Base-by-base conservation (phyloP, 2,329 filamentous ascomycete species). In the Chaetomiaceae sp. region DNA sequence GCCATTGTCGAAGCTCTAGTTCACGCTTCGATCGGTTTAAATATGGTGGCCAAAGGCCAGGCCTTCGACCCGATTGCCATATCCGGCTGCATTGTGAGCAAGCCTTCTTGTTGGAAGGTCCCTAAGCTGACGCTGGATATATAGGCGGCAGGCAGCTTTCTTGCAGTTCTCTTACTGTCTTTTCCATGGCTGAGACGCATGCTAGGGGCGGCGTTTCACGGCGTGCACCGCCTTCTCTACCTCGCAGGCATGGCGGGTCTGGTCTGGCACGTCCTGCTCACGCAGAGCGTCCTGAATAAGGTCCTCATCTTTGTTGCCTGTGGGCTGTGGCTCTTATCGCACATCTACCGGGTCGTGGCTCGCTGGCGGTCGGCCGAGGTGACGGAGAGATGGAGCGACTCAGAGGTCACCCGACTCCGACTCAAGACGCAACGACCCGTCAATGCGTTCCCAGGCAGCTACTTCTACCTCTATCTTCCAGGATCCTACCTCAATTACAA, bases 401-500 rank as follows among this genome's bases (percentile, higher is more conserved):
- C 34, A 25, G 34, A 39, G 21, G 43, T 51, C 21, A 51, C 38
- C 30, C 21, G 21, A 38, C 43, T 47, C 37, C 38, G 44, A 33
- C 43, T 51, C 20, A 51, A 20, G 48, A 51, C 42, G 27, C 30
- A 41, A 16, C 42, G 48, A 45, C 48, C 20, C 20, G 23, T 51
- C 27, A 25, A 21, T 20, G 37, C 44, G 38, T 51, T 51, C 43
- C 44, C 16, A 38, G 38, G 44, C 17, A 51, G 49, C 37, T 51
- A 50, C 37, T 46, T 51, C 27, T 51, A 45, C 25, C 33, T 46
- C 30, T 51, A 40, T 46, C 49, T 51, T 20, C 43, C 49, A n/a
- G 37, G 43, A n/a, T 47, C 35, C 20, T 42, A 47, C 37, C 20
- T 47, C 37, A 51, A 47, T 33, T 51, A 51, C 13, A 47, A 47